Conservation (phyloP, 1,284 basidiomycete genomes). For the Ustilago tritici region DNA sequence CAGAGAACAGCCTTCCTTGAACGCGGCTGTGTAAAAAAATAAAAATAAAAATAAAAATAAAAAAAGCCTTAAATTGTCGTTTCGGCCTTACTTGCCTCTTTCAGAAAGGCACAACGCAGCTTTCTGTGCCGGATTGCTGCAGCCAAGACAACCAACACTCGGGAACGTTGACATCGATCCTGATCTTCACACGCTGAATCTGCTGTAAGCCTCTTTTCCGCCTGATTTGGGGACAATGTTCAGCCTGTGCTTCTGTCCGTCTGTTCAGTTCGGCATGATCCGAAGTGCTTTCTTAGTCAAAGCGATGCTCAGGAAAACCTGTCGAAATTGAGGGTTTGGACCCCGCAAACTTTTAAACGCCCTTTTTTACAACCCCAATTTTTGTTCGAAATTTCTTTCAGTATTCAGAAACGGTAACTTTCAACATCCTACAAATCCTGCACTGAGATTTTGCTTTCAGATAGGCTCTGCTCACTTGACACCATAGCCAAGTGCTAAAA, state of each 20-base stretch:
- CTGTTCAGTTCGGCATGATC: background rate
- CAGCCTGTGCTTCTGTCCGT: too few relatives aligned
- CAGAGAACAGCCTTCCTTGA: background rate
- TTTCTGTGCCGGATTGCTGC: background rate
- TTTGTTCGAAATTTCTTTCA: background rate
- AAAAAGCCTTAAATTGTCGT: too few relatives aligned
- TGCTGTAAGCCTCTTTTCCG: too few relatives aligned
- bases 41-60: too few relatives aligned
- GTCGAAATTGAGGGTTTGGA: background rate
- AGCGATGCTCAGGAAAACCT: too few relatives aligned
- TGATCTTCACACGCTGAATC: too few relatives aligned
- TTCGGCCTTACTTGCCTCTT: background rate
- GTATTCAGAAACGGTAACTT: background rate
- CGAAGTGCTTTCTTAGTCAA: background rate
- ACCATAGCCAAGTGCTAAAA: background rate
- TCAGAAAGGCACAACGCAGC: background rate
- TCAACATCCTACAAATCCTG: too few relatives aligned
- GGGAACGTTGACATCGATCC: too few relatives aligned
- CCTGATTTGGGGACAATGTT: too few relatives aligned
- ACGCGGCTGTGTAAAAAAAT: background rate
- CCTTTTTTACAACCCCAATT: slow-evolving; percentile 5
- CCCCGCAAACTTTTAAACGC: background rate
- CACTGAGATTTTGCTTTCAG: too few relatives aligned
- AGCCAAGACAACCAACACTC: background rate
- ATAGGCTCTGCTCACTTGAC: background rate